Base-by-base conservation (phyloP, 805 yeast genomes). In the Starmerella davenportii region DNA sequence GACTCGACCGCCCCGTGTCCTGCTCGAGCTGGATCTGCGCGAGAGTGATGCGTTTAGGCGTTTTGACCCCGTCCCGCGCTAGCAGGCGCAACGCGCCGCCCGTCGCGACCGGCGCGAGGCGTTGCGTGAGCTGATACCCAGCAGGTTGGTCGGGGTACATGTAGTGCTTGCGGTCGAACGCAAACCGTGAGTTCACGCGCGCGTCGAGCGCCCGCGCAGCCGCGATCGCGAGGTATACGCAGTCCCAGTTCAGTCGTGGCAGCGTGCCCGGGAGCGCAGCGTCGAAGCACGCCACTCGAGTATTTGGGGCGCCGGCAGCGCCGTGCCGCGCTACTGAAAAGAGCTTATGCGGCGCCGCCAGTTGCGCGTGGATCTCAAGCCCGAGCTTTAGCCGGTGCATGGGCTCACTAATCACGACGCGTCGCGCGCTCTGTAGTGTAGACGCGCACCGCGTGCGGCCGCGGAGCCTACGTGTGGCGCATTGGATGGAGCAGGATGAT, bases 71-170 rank as follows among this genome's bases (percentile, higher is more conserved):
- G 52, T 84, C 94, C 39, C 66, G 58, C 19, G 59, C 56, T 9
- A 50, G 53, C 30, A 87, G 54, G 18, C 53, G 53, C 23, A 87
- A 35, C 17, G 38, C 46, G 0, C 98, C 98, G 36, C 70, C 65
- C 24, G 56, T 61, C 2, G 95, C 90, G 35, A 80, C 62, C 1
- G 96, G 95, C 27, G 66, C 66, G 54, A 69, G 81, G 52, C 73
- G 79, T 58, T 90, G 98, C 0, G 98, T 90, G 36, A 90, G 78
- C 55, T 90, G 98, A 58, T 84, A 90, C 1, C 98, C 98, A 38
- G 79, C 59, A 0, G 98, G 98, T 55, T 90, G 96, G 56, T 90
- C 98, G 1, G 85, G 87, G 56, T 90, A 90, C 57, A 90, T 84
- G 56, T 90, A 90, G 55, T 90, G 98, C 57, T 90, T 90, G 47